Evolutionary conservation across 2,329 filamentous ascomycete genomes (phyloP), one percentile per base, ranked within the genome.

Genomic region (Cercospora canescens): DNA sequence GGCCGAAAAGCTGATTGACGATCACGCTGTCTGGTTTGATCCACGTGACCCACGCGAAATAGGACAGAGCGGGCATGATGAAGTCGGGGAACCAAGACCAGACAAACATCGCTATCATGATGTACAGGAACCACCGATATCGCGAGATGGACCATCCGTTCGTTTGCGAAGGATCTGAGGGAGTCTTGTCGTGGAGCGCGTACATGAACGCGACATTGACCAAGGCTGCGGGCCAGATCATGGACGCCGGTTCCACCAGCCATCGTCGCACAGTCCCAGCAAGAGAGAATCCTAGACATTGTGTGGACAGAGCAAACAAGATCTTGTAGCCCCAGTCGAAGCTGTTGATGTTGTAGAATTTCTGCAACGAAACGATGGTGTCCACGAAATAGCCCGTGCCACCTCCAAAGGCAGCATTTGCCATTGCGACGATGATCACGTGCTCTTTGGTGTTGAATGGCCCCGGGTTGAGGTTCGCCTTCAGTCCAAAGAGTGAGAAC

Each of bases 161-260:
- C 26, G 69, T 70, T 24, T 65, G 41, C 2, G 91, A 91, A 30
- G 88, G 67, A n/a, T 68, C 67, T 18, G 48, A 65, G 2, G 59
- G 54, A 73, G n/a, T 65, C 11, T 65, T 60, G 45, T 71, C 72
- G 35, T 96, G 93, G 57, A 96, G 83, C 0, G 92, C 92, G 52
- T 67, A 64, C 62, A 69, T 69, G 60, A 70, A 67, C 4, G 32
- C 67, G 93, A 94, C 74, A 91, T 90, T 2, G 91, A 94, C 93
- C 64, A 96, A 82, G 0, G 92, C 95, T n/a, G 90, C 89, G 0
- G 93, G 93, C 93, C 93, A 96, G 57, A 96, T 93, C 92, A 96
- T 96, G 65, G 92, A 91, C 69, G 91, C 91, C 0, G 93, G 93
- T 28, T 91, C 87, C 32, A 96, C 93, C 6, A 96, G 83, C 75